A percentile compares a stretch with the other conserved stretches of the same genome.
Evolutionary conservation across 2,329 filamentous ascomycete genomes (phyloP).

Genomic region (Claviceps sp.): DNA sequence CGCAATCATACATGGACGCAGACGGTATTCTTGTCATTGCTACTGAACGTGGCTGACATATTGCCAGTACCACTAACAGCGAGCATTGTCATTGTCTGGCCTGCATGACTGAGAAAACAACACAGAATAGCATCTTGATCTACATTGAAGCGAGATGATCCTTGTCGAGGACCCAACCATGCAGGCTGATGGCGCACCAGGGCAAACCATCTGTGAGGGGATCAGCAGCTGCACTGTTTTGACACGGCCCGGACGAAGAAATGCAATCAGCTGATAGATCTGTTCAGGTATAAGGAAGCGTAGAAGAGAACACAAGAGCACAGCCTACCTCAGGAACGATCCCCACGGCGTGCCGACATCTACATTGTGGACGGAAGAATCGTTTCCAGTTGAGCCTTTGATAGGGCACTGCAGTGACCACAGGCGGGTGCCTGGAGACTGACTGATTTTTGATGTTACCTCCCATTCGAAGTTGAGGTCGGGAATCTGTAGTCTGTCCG

Average conservation of each 20-base stretch:
- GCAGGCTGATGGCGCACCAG: slow-evolving; percentile 66
- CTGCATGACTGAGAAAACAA: slow-evolving; percentile 60
- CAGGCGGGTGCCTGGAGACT: slow-evolving; percentile 54
- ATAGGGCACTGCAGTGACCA: slow-evolving; percentile 53
- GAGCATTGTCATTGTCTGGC: slow-evolving; percentile 63
- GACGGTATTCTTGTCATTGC: slow-evolving; percentile 51
- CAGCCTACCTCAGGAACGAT: slow-evolving; percentile 35
- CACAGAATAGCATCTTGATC: slow-evolving; percentile 68
- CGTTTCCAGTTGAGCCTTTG: slow-evolving; percentile 39
- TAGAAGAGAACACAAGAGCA: background rate
- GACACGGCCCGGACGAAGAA: too few relatives aligned
- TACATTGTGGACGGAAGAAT: slow-evolving; percentile 43
- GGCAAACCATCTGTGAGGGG: slow-evolving; percentile 58
- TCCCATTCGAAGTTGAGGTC: slow-evolving; percentile 42
- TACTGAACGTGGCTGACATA: slow-evolving; percentile 55
- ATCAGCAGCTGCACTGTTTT: slow-evolving; percentile 1
- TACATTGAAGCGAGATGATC: slow-evolving; percentile 49
- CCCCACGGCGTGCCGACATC: slow-evolving; percentile 51
- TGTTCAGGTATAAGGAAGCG: background rate
- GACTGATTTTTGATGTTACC: slow-evolving; percentile 42
- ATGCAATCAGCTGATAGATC: background rate
- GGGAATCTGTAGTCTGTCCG: slow-evolving; percentile 39
- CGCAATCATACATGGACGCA: slow-evolving; percentile 44
- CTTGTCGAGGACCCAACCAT: slow-evolving; percentile 85
- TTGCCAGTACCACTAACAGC: slow-evolving; percentile 63